Evolutionary conservation across 768 basidiomycete species (phyloP), one percentile per base, ranked within the genome.

Genomic region (Lentinula boryana): DNA sequence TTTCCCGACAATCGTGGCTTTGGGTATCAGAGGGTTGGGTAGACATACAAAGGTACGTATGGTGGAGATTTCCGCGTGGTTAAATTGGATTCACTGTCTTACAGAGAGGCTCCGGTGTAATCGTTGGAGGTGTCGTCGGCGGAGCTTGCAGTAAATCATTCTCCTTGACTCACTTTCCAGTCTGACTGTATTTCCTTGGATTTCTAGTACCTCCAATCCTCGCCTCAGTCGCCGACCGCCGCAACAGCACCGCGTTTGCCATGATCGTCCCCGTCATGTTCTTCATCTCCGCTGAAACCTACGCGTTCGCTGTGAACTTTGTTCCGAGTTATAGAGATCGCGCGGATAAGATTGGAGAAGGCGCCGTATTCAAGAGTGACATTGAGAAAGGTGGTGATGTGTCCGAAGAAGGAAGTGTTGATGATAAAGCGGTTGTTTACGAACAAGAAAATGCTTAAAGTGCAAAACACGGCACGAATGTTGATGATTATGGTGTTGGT

Each of bases 1-100:
- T 33, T 74, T 74, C 71, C 73, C 73, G 2, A 74, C 73, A 31
- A 74, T 74, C 41, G 72, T 74, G 12, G 72, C 70, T 0, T 58
- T 74, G 6, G 73, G 72, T 1, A 72, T 74, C 48, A 66, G 72
- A 32, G 73, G 73, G 5, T 61, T 74, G 35, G 73, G 73, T 7
- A 64, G 64, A 31, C 73, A 74, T 58, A 73, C 73, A 10, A 74
- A 74, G 70, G 60, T 62, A 33, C n/a, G 51, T 44, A n/a, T 10
- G 33, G 12, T 13, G 8, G 15, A 13, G 5, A 32, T 16, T 21
- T 35, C 27, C 43, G n/a, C 13, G 15, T 18, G 8, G 15, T 59
- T 6, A 12, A 33, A 16, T 27, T 49, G 21, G 16, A 32, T 23
- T 54, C 18, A n/a, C 1, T 56, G 18, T 23, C 10, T 12, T 48